These are phyloP conservation scores for Blastobotrys ciferrii DNA, from an alignment of 1,139 yeast species.

Conservation along the genomic window DNA sequence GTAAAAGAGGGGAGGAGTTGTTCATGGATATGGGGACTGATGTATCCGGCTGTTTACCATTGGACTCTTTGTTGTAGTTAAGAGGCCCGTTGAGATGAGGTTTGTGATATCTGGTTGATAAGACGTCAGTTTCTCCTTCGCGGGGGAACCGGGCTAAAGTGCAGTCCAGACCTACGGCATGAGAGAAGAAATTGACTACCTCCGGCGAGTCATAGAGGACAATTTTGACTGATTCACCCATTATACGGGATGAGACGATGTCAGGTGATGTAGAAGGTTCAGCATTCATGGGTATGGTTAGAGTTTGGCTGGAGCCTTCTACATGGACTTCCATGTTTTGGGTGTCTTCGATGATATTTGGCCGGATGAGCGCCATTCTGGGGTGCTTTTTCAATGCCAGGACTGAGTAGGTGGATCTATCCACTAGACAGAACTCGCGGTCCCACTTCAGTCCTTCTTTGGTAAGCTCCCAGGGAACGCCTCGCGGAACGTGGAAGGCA, in stretches of 20 bases:
- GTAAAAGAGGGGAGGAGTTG: constrained; percentile 41
- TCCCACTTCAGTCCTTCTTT: constrained; percentile 40
- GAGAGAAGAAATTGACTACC: constrained; percentile 32
- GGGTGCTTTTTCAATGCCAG: constrained; percentile 36
- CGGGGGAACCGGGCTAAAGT: constrained; percentile 34
- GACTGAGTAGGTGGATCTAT: constrained; percentile 29
- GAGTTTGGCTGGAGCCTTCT: background rate
- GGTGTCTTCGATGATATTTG: constrained; percentile 26
- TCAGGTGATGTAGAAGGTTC: constrained; percentile 9
- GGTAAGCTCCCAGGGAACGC: constrained; percentile 33
- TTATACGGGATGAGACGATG: constrained; percentile 14
- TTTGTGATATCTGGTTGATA: constrained; percentile 17
- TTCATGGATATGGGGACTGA: constrained; percentile 28
- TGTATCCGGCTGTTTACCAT: background rate
- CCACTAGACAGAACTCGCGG: constrained; percentile 40
- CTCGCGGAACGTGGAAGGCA: constrained; percentile 33
- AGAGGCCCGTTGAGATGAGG: constrained; percentile 18
- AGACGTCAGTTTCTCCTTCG: constrained; percentile 1
- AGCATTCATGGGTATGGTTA: constrained; percentile 18
- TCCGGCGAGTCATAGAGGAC: constrained; percentile 22
- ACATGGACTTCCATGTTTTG: constrained; percentile 10
- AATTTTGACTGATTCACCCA: constrained; percentile 20
- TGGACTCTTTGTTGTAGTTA: constrained; percentile 4
- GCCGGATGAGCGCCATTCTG: constrained; percentile 37
- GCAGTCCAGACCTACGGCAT: constrained; percentile 35